phyloP scores from a whole-genome alignment of 2,329 filamentous ascomycete species.

The Fusarium piperis region DNA sequence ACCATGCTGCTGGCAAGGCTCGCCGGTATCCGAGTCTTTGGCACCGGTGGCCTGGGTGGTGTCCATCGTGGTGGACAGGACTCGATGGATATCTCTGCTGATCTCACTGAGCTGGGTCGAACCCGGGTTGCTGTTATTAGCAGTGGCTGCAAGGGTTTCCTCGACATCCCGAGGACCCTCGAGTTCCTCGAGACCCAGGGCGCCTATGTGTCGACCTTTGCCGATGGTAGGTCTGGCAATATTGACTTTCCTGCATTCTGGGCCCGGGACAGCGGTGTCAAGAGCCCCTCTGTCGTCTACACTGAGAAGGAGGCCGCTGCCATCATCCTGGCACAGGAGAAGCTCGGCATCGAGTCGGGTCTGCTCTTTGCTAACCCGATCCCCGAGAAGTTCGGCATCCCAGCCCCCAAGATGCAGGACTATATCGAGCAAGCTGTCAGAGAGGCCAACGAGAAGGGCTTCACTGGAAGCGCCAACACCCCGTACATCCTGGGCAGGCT shows the following conservation, averaged over 20 bases:
- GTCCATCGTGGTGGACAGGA: conserved; percentile 90
- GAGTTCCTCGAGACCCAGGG: conserved; percentile 79
- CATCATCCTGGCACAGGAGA: conserved; percentile 84
- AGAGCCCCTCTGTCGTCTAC: conserved; percentile 78
- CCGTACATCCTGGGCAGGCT: conserved; percentile 85
- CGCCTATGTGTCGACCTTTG: conserved; percentile 88
- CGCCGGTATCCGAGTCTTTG: conserved; percentile 91
- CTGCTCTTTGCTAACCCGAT: conserved; percentile 92
- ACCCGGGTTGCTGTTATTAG: conserved; percentile 89
- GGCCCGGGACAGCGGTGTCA: conserved; percentile 84
- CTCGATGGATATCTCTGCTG: conserved; percentile 93
- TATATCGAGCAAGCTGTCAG: conserved; percentile 74
- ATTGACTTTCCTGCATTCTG: conserved; percentile 95
- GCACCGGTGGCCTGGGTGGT: conserved; percentile 92
- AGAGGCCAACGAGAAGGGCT: conserved; percentile 71
- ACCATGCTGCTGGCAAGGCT: conserved; percentile 90
- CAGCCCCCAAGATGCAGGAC: conserved; percentile 74
- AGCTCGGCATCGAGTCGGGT: conserved; percentile 78
- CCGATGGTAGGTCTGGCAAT: conserved; percentile 76
- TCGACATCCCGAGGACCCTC: conserved; percentile 89
- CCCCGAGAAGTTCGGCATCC: conserved; percentile 74
- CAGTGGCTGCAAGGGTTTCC: conserved; percentile 94
- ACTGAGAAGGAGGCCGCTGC: conserved; percentile 85
- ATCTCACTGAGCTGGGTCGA: conserved; percentile 91
- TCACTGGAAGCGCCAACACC: conserved; percentile 80